phyloP scores from a whole-genome alignment of 2,329 filamentous ascomycete species.

The Fusarium ambrosium region DNA sequence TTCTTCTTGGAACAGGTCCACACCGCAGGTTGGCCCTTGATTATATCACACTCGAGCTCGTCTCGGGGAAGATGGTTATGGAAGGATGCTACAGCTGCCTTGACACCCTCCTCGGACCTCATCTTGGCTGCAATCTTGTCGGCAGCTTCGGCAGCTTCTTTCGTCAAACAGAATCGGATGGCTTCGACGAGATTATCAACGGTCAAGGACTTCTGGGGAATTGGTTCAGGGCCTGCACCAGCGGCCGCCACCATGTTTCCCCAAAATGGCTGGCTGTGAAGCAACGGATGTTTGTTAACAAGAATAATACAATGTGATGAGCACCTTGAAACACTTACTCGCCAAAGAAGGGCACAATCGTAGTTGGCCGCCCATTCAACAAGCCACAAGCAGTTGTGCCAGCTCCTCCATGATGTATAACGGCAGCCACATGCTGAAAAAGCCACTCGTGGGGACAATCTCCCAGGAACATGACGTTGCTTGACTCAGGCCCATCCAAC shows the following conservation, averaged over 20 bases:
- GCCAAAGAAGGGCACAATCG: slow-evolving; percentile 80
- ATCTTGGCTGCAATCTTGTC: slow-evolving; percentile 72
- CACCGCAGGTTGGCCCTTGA: neutral
- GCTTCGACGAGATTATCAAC: slow-evolving; percentile 74
- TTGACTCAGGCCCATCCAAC: slow-evolving; percentile 69
- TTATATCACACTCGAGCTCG: neutral
- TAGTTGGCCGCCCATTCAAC: slow-evolving; percentile 75
- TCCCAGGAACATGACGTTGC: slow-evolving; percentile 76
- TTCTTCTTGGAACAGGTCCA: neutral
- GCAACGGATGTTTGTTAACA: neutral
- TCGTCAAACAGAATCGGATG: slow-evolving; percentile 70
- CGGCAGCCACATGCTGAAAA: slow-evolving; percentile 72
- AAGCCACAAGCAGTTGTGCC: slow-evolving; percentile 80
- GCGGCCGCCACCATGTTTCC: slow-evolving; percentile 79
- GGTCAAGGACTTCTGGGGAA: slow-evolving; percentile 76
- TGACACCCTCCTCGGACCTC: slow-evolving; percentile 71
- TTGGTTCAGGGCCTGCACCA: slow-evolving; percentile 77
- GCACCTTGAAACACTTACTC: slow-evolving; percentile 23
- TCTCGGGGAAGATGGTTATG: slow-evolving; percentile 11
- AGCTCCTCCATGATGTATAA: slow-evolving; percentile 79
- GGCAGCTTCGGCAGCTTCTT: slow-evolving; percentile 68
- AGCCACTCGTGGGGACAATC: slow-evolving; percentile 83
- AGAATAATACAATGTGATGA: neutral
- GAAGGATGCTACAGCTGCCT: slow-evolving; percentile 74
- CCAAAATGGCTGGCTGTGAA: slow-evolving; percentile 76